Base-by-base conservation (phyloP, 139 green algal genomes). In the Picochlorum sp. region DNA sequence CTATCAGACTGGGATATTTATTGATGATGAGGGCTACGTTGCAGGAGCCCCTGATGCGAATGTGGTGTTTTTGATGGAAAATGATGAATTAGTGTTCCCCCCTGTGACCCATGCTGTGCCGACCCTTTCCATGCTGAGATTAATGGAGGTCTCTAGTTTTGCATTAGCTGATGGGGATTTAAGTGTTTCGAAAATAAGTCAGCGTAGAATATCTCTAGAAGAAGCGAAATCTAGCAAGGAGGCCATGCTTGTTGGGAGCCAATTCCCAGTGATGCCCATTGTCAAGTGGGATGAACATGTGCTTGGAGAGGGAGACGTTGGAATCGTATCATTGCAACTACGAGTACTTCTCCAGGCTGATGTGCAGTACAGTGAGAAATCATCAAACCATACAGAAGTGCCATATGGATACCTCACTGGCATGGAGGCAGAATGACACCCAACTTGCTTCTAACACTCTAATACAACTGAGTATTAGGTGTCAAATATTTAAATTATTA, bases 351-450 rank as follows among this genome's bases (percentile, higher is more conserved):
- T 94, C 29, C 33, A 74, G 28, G 52, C 82, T 5, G 77, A 94
- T 67, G 68, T 72, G 58, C 20, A 12, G 28, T 26, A 47, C 20
- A 18, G 18, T 39, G 20, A 36, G 25, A 50, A 65, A 28, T 67
- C 51, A 16, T 55, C 63, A 50, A 33, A 50, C 59, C 84, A 93
- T 69, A 61, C 63, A 6, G 62, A 73, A 33, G 77, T 94, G 45
- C 81, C 82, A 12, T 94, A 90, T 50, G 85, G 81, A 22, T 61
- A 50, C 25, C 40, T 87, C 22, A 88, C 79, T 0, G 77, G 79
- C 41, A 89, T 88, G 67, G 39, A 30, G 16, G 25, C n/a, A n/a
- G n/a, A 47, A 47, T 47, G 22, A 47, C 9, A 47, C 22, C 20
- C 39, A 20, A n/a, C 22, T 47, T 47, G 20, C 39, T 47, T 47